These are phyloP conservation scores for Brachypodium distachyon DNA, from an alignment of 202 grass and related monocot species.

Conservation along the genomic window DNA sequence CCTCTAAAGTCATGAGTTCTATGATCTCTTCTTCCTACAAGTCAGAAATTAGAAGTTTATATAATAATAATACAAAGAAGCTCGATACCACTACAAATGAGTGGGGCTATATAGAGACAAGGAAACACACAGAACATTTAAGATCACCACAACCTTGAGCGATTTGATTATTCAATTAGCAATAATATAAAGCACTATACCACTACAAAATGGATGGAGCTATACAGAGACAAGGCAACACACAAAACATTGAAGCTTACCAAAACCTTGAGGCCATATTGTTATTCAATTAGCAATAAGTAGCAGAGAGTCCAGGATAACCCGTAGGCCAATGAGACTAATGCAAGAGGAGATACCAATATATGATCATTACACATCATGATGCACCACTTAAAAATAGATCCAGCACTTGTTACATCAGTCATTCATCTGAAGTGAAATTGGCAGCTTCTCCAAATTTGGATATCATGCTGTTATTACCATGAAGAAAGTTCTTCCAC, in stretches of 20 bases:
- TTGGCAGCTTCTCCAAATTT: constrained; percentile 18
- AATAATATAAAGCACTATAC: neutral
- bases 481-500: constrained; percentile 20
- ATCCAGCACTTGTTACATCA: constrained; percentile 32
- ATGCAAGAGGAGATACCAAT: constrained; percentile 36
- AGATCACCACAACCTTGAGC: neutral
- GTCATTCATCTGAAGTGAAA: constrained; percentile 39
- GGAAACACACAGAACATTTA: neutral
- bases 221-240: constrained; percentile 26
- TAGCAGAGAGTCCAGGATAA: constrained; percentile 46
- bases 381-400: constrained; percentile 28
- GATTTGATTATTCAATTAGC: neutral
- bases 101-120: neutral
- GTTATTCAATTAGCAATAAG: constrained; percentile 55
- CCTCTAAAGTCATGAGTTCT: constrained; percentile 56
- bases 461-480: constrained; percentile 11
- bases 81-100: neutral
- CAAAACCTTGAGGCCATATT: constrained; percentile 49
- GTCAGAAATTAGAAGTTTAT: constrained; percentile 1
- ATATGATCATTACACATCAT: constrained; percentile 30
- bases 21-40: constrained; percentile 49
- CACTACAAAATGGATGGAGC: constrained; percentile 6
- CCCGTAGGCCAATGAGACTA: constrained; percentile 40
- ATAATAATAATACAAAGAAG: neutral
- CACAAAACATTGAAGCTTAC: constrained; percentile 54